Percentiles rank a stretch among this genome's conserved stretches.
These are phyloP conservation scores for Thielaviopsis musarum DNA, from an alignment of 2,329 filamentous ascomycete genomes.

Conservation along the genomic window DNA sequence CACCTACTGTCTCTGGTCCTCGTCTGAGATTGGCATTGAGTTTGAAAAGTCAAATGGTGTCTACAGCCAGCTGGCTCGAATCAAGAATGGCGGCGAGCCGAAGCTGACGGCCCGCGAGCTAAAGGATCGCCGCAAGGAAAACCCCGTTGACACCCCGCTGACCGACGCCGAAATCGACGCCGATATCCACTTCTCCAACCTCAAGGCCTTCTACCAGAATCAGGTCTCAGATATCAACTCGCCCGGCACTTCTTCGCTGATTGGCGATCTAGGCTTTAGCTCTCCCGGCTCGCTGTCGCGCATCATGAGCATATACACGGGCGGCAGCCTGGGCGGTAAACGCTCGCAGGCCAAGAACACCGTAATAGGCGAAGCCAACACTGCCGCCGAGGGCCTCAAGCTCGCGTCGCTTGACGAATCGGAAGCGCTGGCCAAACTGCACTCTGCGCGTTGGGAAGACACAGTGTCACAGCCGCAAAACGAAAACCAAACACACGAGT, in stretches of 20 bases:
- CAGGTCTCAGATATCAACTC: constrained; percentile 51
- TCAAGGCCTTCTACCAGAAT: constrained; percentile 66
- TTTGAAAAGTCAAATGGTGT: constrained; percentile 85
- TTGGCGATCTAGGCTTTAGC: constrained; percentile 40
- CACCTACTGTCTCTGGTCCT: constrained; percentile 85
- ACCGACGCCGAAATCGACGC: constrained; percentile 35
- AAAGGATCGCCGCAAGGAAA: constrained; percentile 34
- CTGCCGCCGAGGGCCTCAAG: constrained; percentile 53
- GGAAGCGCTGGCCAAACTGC: constrained; percentile 41
- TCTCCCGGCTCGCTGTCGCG: constrained; percentile 71
- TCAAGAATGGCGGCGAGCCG: constrained; percentile 43
- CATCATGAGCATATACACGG: constrained; percentile 82
- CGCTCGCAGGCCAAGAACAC: constrained; percentile 50
- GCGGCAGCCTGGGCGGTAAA: constrained; percentile 42
- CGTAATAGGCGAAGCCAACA: constrained; percentile 66
- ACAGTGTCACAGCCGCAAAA: constrained; percentile 36
- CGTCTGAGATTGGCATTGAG: constrained; percentile 72
- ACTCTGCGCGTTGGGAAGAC: constrained; percentile 42
- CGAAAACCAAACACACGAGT: constrained; percentile 32
- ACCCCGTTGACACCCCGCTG: constrained; percentile 18
- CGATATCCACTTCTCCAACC: constrained; percentile 55
- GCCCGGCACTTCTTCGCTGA: constrained; percentile 18
- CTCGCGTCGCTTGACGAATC: constrained; percentile 45
- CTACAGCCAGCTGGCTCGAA: constrained; percentile 56
- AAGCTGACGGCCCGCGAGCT: constrained; percentile 34